A percentile compares a stretch with the other conserved stretches of the same genome.
phyloP scores from a whole-genome alignment of 768 basidiomycete genomes.

The Floccularia luteovirens region DNA sequence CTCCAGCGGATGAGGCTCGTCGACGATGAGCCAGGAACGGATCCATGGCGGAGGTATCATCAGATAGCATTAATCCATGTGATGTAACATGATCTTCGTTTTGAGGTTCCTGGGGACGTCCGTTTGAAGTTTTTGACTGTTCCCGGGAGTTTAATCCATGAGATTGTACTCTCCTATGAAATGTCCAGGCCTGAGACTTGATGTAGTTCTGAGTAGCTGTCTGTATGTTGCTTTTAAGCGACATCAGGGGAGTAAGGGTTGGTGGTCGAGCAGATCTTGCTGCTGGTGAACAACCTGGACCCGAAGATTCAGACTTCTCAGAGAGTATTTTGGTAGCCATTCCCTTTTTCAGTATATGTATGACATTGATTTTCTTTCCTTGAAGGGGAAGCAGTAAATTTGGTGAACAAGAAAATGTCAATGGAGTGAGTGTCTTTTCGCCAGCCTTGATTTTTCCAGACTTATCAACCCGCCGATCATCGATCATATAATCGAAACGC shows the following conservation, averaged over 20 bases:
- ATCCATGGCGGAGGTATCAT: too few relatives aligned
- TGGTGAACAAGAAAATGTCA: constrained; percentile 73
- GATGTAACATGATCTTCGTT: too few relatives aligned
- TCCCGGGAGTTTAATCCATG: too few relatives aligned
- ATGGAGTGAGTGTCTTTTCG: constrained; percentile 67
- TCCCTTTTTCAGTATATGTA: constrained; percentile 69
- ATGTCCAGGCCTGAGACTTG: constrained; percentile 7
- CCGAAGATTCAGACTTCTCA: constrained; percentile 43
- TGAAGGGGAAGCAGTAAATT: constrained; percentile 53
- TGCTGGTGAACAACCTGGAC: background rate
- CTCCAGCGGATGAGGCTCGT: too few relatives aligned
- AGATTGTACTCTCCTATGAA: constrained; percentile 16
- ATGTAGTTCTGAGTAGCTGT: constrained; percentile 7
- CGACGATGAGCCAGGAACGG: too few relatives aligned
- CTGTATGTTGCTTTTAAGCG: background rate
- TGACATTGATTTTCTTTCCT: constrained; percentile 58
- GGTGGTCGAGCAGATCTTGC: background rate
- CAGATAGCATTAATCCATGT: too few relatives aligned
- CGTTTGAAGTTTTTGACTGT: too few relatives aligned
- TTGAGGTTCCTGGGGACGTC: too few relatives aligned
- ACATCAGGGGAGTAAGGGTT: background rate
- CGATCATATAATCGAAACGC: constrained; percentile 77
- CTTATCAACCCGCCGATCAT: constrained; percentile 41
- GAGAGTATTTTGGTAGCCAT: constrained; percentile 59
- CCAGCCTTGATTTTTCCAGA: constrained; percentile 45